Conservation (phyloP, 345 rosid species). For the Cardamine resedifolia region DNA sequence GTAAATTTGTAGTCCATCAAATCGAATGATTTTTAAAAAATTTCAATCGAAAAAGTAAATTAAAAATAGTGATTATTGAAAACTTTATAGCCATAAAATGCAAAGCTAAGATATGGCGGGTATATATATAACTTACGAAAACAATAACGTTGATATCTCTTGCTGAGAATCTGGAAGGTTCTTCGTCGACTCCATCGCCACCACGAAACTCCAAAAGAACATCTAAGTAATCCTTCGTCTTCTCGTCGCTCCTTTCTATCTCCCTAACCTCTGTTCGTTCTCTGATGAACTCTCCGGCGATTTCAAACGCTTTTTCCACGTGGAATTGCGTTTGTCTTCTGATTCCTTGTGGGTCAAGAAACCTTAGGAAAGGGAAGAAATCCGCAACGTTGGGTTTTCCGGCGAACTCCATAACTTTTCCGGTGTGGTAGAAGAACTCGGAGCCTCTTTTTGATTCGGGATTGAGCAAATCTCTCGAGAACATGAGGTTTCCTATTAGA, state of each 20-base stretch:
- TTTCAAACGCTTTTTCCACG: constrained; percentile 58
- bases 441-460: constrained; percentile 59
- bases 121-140: constrained; percentile 43
- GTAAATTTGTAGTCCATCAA: too few species aligned
- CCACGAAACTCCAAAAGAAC: constrained; percentile 82
- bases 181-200: constrained; percentile 45
- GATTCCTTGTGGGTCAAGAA: constrained; percentile 77
- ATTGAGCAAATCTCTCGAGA: constrained; percentile 68
- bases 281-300: constrained; percentile 56
- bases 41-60: not conserved
- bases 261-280: constrained; percentile 49
- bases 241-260: constrained; percentile 16
- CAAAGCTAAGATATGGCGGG: not conserved
- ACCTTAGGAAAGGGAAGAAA: constrained; percentile 59
- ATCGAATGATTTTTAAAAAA: too few species aligned
- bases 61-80: not conserved
- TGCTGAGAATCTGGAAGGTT: constrained; percentile 50
- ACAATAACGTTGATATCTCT: constrained; percentile 66
- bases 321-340: constrained; percentile 63
- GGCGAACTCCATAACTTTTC: constrained; percentile 76
- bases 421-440: constrained; percentile 59
- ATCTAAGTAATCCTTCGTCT: constrained; percentile 64
- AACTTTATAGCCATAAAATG: not conserved
- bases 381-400: constrained; percentile 81
- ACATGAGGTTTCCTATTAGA: constrained; percentile 64